A percentile compares a stretch with the other conserved stretches of the same genome.
Conservation (phyloP, 768 basidiomycete genomes). For the Suillus weaverae region DNA sequence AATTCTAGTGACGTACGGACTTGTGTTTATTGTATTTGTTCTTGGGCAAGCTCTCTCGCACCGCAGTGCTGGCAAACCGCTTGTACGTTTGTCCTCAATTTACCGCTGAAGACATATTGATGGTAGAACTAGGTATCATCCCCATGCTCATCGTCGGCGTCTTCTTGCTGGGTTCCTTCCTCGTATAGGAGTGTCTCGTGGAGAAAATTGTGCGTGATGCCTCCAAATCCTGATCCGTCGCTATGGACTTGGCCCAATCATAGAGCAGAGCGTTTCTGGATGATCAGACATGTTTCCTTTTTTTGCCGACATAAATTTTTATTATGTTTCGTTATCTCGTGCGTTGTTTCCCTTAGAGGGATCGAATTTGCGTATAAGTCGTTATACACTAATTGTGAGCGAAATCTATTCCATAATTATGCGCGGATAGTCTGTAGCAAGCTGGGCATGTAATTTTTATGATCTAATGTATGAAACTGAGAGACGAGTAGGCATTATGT, state of each 20-base stretch:
- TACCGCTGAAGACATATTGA: slow-evolving; percentile 19
- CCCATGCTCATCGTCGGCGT: slow-evolving; percentile 59
- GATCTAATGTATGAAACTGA: not conserved
- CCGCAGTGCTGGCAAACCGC: slow-evolving; percentile 55
- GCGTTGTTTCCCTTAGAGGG: no score
- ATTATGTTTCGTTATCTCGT: no score
- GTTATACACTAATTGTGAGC: not conserved
- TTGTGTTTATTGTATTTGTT: slow-evolving; percentile 65
- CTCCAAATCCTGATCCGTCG: slow-evolving; percentile 30
- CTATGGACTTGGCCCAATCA: slow-evolving; percentile 59
- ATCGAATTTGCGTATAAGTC: not conserved
- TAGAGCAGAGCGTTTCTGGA: slow-evolving; percentile 39
- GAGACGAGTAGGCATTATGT: not conserved
- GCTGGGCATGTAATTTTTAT: not conserved
- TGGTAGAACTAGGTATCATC: slow-evolving; percentile 52
- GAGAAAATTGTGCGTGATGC: slow-evolving; percentile 38
- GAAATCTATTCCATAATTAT: not conserved
- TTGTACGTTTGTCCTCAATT: slow-evolving; percentile 36
- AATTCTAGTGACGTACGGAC: slow-evolving; percentile 53
- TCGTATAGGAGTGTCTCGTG: slow-evolving; percentile 61
- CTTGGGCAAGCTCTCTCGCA: slow-evolving; percentile 58
- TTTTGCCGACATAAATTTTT: no score
- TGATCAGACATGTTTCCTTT: no score
- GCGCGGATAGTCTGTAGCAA: not conserved
- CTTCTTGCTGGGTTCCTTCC: slow-evolving; percentile 49